Conservation (phyloP, 2,329 filamentous ascomycete species). For the Setomelanomma holmii region DNA sequence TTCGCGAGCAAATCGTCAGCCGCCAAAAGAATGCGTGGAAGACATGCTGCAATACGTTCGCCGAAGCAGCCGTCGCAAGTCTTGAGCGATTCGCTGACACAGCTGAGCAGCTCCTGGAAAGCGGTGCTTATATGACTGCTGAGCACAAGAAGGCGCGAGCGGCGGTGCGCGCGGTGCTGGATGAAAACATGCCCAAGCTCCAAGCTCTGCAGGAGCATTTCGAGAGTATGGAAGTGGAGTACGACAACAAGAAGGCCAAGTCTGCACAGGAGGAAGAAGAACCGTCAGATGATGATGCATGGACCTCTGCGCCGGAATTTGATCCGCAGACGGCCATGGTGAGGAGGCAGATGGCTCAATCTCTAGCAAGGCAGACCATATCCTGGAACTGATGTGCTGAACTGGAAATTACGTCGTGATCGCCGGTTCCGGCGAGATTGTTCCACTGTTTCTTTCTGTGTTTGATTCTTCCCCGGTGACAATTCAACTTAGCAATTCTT, state of each 20-base stretch:
- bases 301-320: too few relatives aligned
- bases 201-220: slow-evolving; percentile 3
- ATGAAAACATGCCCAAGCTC: not conserved
- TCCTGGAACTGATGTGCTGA: too few relatives aligned
- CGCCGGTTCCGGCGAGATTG: too few relatives aligned
- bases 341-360: too few relatives aligned
- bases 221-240: not conserved
- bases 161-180: slow-evolving; percentile 1
- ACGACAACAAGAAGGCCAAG: not conserved
- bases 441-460: too few relatives aligned
- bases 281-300: not conserved
- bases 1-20: not conserved
- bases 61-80: not conserved
- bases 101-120: slow-evolving; percentile 7
- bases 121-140: slow-evolving; percentile 1
- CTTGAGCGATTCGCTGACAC: slow-evolving; percentile 4
- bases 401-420: too few relatives aligned
- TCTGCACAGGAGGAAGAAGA: not conserved
- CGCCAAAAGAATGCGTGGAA: slow-evolving; percentile 3
- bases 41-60: slow-evolving; percentile 4
- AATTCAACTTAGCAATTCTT: too few relatives aligned
- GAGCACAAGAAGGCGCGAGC: slow-evolving; percentile 4
- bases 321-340: too few relatives aligned
- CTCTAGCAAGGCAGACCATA: too few relatives aligned
- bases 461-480: too few relatives aligned